Conservation (phyloP, 176 grass and related monocot genomes). For the Urochloa ruziziensis region DNA sequence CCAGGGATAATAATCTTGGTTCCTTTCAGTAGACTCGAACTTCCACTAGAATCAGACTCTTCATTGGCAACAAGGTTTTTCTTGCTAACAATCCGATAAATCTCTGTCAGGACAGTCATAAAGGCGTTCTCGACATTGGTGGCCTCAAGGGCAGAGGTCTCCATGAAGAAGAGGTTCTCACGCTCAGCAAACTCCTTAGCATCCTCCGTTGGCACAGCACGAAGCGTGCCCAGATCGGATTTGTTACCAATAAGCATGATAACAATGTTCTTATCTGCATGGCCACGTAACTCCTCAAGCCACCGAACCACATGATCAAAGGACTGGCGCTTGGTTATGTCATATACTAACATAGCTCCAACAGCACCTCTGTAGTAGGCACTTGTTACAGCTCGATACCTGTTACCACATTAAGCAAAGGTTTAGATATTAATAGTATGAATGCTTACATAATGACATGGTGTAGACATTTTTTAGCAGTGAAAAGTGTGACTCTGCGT, state of each 20-base stretch:
- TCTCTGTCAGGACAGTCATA: constrained; percentile 39
- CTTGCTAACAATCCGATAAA: constrained; percentile 52
- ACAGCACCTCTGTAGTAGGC: constrained; percentile 68
- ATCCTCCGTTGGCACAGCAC: constrained; percentile 47
- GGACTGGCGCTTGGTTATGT: constrained; percentile 68
- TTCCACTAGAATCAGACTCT: constrained; percentile 34
- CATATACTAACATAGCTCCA: constrained; percentile 63
- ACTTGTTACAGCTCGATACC: constrained; percentile 71
- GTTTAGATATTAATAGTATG: neutral
- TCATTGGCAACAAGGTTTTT: constrained; percentile 60
- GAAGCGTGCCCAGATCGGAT: constrained; percentile 58
- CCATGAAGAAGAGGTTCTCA: constrained; percentile 67
- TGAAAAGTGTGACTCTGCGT: neutral
- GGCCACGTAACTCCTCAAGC: constrained; percentile 50
- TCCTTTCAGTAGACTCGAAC: constrained; percentile 52
- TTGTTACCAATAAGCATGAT: constrained; percentile 72
- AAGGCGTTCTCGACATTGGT: constrained; percentile 54
- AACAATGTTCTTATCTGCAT: constrained; percentile 59
- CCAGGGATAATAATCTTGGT: constrained; percentile 51
- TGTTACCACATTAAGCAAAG: constrained; percentile 25
- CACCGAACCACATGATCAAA: constrained; percentile 57
- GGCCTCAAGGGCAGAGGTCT: constrained; percentile 67
- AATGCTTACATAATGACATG: neutral
- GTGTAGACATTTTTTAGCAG: neutral
- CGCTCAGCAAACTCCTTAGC: constrained; percentile 57